Conservation (phyloP, 345 rosid genomes). For the Lumnitzera littorea region DNA sequence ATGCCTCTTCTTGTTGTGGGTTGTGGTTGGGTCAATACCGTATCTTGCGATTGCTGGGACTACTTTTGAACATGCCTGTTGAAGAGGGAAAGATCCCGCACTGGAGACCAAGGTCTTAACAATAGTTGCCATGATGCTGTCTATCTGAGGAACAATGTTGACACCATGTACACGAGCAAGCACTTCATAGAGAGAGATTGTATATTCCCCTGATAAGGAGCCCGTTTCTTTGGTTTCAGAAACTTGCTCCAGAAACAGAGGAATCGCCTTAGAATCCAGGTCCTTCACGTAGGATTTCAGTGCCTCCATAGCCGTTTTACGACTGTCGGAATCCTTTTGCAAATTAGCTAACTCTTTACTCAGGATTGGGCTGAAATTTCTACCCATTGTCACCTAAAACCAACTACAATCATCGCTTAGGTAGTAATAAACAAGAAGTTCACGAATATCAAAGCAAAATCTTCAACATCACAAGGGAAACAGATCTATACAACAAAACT, state of each 20-base stretch:
- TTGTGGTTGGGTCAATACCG: slow-evolving; percentile 71
- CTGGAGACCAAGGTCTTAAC: slow-evolving; percentile 82
- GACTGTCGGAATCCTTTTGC: slow-evolving; percentile 72
- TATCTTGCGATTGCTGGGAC: slow-evolving; percentile 88
- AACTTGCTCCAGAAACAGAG: slow-evolving; percentile 74
- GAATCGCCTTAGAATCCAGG: slow-evolving; percentile 79
- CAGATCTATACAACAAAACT: too few species aligned
- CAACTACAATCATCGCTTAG: background rate
- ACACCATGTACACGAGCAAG: slow-evolving; percentile 94
- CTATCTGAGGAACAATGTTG: slow-evolving; percentile 88
- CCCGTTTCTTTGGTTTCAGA: slow-evolving; percentile 90
- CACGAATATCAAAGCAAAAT: background rate
- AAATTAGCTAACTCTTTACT: slow-evolving; percentile 71
- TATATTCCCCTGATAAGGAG: slow-evolving; percentile 68
- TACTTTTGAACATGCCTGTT: slow-evolving; percentile 95
- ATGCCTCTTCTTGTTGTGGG: slow-evolving; percentile 57
- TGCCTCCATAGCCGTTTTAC: slow-evolving; percentile 77
- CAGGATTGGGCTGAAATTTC: slow-evolving; percentile 55
- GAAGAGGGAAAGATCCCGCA: slow-evolving; percentile 92
- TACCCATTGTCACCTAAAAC: slow-evolving; percentile 13
- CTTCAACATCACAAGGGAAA: background rate
- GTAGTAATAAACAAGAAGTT: background rate
- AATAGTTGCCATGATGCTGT: slow-evolving; percentile 73
- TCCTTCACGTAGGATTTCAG: slow-evolving; percentile 74
- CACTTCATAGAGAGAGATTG: slow-evolving; percentile 87